Evolutionary conservation across 768 basidiomycete species (phyloP), one percentile per base, ranked within the genome.

Genomic region (Suillus luteus): DNA sequence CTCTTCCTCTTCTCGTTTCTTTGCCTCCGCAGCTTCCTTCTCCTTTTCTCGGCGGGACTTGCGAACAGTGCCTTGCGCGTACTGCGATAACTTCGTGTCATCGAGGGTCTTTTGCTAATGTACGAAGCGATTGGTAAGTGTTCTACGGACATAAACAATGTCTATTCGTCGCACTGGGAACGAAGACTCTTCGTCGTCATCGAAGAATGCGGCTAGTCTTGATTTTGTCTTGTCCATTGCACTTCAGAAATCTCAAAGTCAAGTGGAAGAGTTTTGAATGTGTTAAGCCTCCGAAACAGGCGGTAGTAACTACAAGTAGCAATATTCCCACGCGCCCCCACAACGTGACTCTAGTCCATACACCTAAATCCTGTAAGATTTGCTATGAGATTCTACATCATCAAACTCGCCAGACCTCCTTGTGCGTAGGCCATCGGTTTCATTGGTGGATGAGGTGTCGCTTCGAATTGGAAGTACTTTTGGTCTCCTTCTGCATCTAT

Each of bases 1-100:
- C 59, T 87, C 88, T 71, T 93, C 92, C 71, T 94, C 93, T 72
- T 93, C 91, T 66, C 82, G 85, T 70, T 89, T 88, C 78, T 95
- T 97, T 44, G 89, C 90, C 71, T 96, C 95, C 41, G 93, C 96
- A 57, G 90, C 90, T 70, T 98, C 96, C 71, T 88, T 89, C 73
- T 99, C 97, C 70, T 91, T 91, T 77, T 99, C 96, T 67, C 92
- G 83, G 64, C 90, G 88, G 17, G 95, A 95, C 80, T 99, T 98
- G 64, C 89, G 87, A 60, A 89, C 86, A 43, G 85, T 91, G n/a
- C 91, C 95, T 72, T 93, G 87, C 38, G 92, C 77, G 77, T 92
- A 97, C 55, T 92, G 90, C 41, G 91, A 90, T 64, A 91, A 78
- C 77, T 96, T 96, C 70, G 89, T 85, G 71, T 91, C 89, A 70